These are phyloP conservation scores for Turritis glabra DNA, from an alignment of 345 rosid genomes.

Conservation along the genomic window DNA sequence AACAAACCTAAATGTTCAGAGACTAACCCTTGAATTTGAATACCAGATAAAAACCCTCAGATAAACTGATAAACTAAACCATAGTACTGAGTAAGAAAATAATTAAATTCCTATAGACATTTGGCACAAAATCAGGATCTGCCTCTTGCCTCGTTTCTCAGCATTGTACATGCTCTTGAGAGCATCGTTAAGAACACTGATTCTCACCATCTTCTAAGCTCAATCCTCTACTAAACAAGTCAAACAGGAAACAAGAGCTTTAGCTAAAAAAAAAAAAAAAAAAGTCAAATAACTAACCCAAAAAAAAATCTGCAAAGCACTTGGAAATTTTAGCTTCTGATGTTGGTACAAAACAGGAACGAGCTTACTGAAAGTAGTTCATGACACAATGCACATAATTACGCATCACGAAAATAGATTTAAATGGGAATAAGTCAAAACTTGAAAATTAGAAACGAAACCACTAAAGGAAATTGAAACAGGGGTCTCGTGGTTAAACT, in stretches of 20 bases:
- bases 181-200: conserved; percentile 42
- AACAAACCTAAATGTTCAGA: neutral
- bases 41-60: neutral
- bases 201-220: conserved; percentile 36
- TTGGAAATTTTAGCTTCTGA: neutral
- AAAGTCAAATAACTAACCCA: neutral
- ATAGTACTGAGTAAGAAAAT: neutral
- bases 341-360: neutral
- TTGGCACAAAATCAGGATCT: conserved; percentile 43
- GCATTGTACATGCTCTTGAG: conserved; percentile 44
- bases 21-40: neutral
- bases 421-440: neutral
- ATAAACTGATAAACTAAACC: neutral
- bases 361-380: neutral
- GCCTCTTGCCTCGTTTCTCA: conserved; percentile 42
- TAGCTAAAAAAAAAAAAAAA: neutral
- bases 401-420: neutral
- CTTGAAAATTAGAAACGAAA: neutral
- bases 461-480: neutral
- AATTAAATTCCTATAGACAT: neutral
- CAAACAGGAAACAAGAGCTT: neutral
- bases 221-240: conserved; percentile 17
- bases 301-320: neutral
- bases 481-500: neutral
- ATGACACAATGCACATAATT: neutral